A percentile compares a stretch with the other conserved stretches of the same genome.
Evolutionary conservation across 1,284 basidiomycete species (phyloP).

Genomic region (Cryptococcus sp.): DNA sequence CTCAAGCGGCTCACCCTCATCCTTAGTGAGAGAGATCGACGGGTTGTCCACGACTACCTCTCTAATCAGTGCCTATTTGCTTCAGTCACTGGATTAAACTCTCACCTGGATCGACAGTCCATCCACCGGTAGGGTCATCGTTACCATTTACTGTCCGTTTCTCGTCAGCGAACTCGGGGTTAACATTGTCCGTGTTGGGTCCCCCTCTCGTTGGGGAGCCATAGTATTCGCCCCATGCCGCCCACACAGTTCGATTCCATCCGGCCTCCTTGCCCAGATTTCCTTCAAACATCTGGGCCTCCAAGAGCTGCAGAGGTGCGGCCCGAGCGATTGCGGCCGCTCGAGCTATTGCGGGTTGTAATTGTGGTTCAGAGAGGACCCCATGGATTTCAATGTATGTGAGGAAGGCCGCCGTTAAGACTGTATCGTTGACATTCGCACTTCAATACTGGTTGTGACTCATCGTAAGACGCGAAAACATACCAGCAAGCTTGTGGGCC

Average conservation of each 20-base stretch:
- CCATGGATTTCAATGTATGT: slow-evolving; percentile 33
- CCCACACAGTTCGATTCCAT: slow-evolving; percentile 38
- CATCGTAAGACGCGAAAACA: neutral
- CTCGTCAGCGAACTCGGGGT: no score
- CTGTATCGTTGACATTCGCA: slow-evolving; percentile 1
- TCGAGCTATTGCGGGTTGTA: slow-evolving; percentile 13
- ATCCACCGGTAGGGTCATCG: slow-evolving; percentile 27
- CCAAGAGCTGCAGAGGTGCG: slow-evolving; percentile 18
- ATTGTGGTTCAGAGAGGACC: slow-evolving; percentile 31
- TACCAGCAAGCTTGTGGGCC: slow-evolving; percentile 34
- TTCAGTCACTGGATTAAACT: neutral
- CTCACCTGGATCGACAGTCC: slow-evolving; percentile 22
- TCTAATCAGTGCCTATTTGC: no score
- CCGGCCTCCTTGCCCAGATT: slow-evolving; percentile 15
- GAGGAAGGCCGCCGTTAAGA: slow-evolving; percentile 40
- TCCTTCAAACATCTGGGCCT: slow-evolving; percentile 37
- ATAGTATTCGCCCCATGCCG: slow-evolving; percentile 29
- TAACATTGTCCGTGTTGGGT: neutral
- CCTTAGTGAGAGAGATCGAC: slow-evolving; percentile 8
- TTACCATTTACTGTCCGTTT: neutral
- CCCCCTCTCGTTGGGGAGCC: slow-evolving; percentile 15
- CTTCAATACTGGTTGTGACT: neutral
- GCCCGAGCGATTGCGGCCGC: slow-evolving; percentile 33
- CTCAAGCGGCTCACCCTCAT: slow-evolving; percentile 17
- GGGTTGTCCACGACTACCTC: slow-evolving; percentile 14